Conservation (phyloP, 1,284 basidiomycete genomes). For the Neotropicomus parvogracilis region DNA sequence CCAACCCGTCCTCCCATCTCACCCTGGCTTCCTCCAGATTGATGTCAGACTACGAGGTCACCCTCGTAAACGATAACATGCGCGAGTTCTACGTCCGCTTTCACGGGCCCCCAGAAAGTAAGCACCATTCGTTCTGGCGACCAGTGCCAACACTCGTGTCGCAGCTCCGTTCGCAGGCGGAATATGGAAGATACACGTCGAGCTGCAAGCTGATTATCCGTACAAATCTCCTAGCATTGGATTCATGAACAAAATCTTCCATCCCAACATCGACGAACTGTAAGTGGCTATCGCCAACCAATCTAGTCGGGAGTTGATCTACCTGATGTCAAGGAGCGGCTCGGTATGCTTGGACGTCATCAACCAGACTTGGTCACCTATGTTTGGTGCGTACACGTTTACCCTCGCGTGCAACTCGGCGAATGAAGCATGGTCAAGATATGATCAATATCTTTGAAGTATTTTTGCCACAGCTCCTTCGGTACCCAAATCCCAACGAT, state of each 20-base stretch:
- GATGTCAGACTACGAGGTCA: constrained; percentile 97
- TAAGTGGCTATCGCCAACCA: constrained; percentile 38
- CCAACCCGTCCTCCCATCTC: constrained; percentile 7
- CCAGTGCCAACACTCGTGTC: constrained; percentile 10
- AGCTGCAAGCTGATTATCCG: constrained; percentile 98
- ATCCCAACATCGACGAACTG: constrained; percentile 97
- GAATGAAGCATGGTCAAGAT: constrained; percentile 49
- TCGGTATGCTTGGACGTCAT: constrained; percentile 96
- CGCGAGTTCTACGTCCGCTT: constrained; percentile 98
- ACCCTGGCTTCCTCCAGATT: constrained; percentile 50
- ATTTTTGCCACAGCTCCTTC: constrained; percentile 93
- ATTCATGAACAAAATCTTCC: constrained; percentile 99
- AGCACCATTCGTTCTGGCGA: constrained; percentile 31
- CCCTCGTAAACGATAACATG: constrained; percentile 97
- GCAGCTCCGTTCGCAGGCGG: constrained; percentile 93
- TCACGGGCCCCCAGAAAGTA: constrained; percentile 92
- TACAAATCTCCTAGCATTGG: constrained; percentile 99
- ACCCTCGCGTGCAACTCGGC: constrained; percentile 3
- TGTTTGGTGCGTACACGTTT: constrained; percentile 72
- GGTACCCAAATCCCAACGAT: constrained; percentile 97
- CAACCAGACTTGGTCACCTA: constrained; percentile 99
- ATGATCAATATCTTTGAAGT: constrained; percentile 99
- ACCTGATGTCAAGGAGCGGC: constrained; percentile 62
- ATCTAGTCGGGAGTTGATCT: constrained; percentile 3
- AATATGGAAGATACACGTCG: constrained; percentile 99